Conservation (phyloP, 495 filamentous ascomycete genomes). For the Parmelia sp. region DNA sequence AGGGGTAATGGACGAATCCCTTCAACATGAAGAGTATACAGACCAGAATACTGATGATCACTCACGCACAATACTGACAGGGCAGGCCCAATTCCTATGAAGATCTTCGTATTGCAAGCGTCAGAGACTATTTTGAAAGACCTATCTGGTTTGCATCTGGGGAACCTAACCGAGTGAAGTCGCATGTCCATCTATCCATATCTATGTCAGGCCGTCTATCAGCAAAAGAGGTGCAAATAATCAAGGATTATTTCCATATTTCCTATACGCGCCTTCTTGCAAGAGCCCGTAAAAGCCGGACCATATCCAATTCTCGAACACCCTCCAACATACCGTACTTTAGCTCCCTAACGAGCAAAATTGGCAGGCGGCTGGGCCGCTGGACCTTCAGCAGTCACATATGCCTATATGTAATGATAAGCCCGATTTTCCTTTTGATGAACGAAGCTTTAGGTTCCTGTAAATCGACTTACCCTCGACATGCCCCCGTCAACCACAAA, state of each 20-base stretch:
- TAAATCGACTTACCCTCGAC: conserved; percentile 54
- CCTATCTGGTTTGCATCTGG: no score
- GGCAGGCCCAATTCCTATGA: no score
- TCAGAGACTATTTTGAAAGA: neutral
- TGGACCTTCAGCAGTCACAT: conserved; percentile 85
- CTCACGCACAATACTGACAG: no score
- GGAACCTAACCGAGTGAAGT: neutral
- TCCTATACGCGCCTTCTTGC: neutral
- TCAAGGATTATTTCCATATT: no score
- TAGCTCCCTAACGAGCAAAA: conserved; percentile 28
- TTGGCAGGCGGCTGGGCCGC: conserved; percentile 66
- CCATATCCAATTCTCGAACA: neutral
- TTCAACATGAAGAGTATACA: no score
- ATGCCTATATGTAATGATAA: conserved; percentile 50
- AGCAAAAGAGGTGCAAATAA: neutral
- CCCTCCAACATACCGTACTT: neutral
- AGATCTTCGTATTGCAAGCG: no score
- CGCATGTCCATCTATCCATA: neutral
- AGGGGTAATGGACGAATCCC: no score
- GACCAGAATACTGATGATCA: no score
- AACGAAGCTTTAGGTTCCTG: no score
- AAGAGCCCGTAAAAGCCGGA: neutral
- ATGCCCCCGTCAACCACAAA: conserved; percentile 97
- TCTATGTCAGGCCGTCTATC: neutral
- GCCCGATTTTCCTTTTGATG: no score